A percentile compares a stretch with the other conserved stretches of the same genome.
These are phyloP conservation scores for Pseudogymnoascus sp. DNA, from an alignment of 2,329 filamentous ascomycete species.

Conservation along the genomic window DNA sequence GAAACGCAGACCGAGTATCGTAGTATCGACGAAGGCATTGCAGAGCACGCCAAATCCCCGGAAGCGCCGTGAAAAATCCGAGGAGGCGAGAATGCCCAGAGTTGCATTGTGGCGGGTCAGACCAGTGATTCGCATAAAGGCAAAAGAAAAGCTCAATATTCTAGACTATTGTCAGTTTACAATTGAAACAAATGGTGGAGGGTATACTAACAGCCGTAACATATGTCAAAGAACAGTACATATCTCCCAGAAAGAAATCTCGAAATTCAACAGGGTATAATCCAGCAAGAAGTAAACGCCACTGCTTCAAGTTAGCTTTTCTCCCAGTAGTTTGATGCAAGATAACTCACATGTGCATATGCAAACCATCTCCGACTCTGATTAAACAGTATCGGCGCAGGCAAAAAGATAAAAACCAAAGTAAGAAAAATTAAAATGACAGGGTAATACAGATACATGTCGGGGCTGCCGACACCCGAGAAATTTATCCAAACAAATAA, in stretches of 20 bases:
- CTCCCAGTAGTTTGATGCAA: background rate
- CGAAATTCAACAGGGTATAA: slow-evolving; percentile 91
- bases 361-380: slow-evolving; percentile 77
- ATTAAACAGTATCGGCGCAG: slow-evolving; percentile 65
- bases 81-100: slow-evolving; percentile 74
- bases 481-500: slow-evolving; percentile 89
- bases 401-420: slow-evolving; percentile 63
- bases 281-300: slow-evolving; percentile 76
- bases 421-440: slow-evolving; percentile 68
- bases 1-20: slow-evolving; percentile 81
- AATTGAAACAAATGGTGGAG: no score
- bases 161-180: slow-evolving; percentile 35
- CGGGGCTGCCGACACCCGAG: slow-evolving; percentile 52
- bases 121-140: slow-evolving; percentile 74
- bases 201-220: slow-evolving; percentile 62
- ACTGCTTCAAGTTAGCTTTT: slow-evolving; percentile 43
- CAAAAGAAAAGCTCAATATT: slow-evolving; percentile 94
- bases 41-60: slow-evolving; percentile 80
- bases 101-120: slow-evolving; percentile 68
- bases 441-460: slow-evolving; percentile 79
- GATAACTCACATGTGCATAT: slow-evolving; percentile 67
- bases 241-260: slow-evolving; percentile 95
- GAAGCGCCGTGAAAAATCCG: slow-evolving; percentile 77
- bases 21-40: slow-evolving; percentile 86
- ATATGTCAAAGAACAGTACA: slow-evolving; percentile 94